Evolutionary conservation across 306 rosid genomes (phyloP), one percentile per base, ranked within the genome.

Genomic region (Lathyrus oleraceus): DNA sequence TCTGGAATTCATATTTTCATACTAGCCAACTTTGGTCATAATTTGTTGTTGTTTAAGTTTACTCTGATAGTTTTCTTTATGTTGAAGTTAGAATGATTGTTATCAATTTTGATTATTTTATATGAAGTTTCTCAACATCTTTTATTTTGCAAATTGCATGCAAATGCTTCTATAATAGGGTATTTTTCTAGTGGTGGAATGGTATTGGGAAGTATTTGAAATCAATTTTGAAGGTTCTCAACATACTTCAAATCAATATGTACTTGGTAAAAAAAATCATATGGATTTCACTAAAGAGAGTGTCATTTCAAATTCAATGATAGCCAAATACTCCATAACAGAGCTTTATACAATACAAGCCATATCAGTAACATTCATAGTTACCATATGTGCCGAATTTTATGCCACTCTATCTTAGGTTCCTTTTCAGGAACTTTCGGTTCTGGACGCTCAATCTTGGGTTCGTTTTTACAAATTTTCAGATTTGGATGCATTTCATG

Each of bases 351-450:
- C 10, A 32, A 56, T 53, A 43, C 70, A 57, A 36, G 20, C 20
- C 67, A 56, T 44, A 20, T 56, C 35, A 45, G 14, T 43, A 38
- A 45, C 5, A 23, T 61, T 66, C 78, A 73, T 19, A 3, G 51
- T 85, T 60, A 84, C 96, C 95, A 92, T 67, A 83, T 43, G 78
- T 85, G 87, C n/a, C 93, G 82, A 74, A 89, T 86, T 83, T 78
- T 79, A 75, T 49, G 57, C 23, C 57, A 19, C 57, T 49, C 57
- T 17, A 49, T 49, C 56, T 17, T 17, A 10, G 56, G 5, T 17
- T 49, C 56, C 23, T 49, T 16, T 16, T 49, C 11, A 49, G 7
- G 19, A 27, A 12, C 62, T 8, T 32, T 5, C 56, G 7, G 10
- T 1, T 49, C 17, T 8, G 56, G 23, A 49, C 14, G 27, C 28